Evolutionary conservation across 2,329 filamentous ascomycete species (phyloP), one percentile per base, ranked within the genome.

Genomic region (Macrophomina pseudophaseolina): DNA sequence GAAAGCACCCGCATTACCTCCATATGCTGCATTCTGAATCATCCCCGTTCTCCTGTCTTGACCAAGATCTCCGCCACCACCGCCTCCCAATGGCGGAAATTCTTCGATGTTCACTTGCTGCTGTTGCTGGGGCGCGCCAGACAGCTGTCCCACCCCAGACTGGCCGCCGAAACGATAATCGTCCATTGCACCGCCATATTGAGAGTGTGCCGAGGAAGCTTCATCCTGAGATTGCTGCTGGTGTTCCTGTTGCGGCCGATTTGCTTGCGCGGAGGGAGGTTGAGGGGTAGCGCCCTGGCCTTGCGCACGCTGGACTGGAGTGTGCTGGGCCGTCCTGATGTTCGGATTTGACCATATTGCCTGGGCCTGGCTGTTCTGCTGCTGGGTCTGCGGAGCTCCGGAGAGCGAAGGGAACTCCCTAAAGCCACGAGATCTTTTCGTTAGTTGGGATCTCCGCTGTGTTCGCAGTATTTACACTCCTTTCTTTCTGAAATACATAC

Each of bases 331-430:
- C 54, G 80, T 79, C 71, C 84, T 84, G 71, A 87, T 82, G 66
- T 82, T 85, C 28, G 84, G 83, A 72, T 86, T 87, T 69, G 84
- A 85, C 85, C 85, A 85, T 73, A 86, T 81, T 71, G 85, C 78
- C 78, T 85, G 81, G 54, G 82, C 78, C 44, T 82, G 83, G 67
- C 82, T 85, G 70, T 85, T 78, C 48, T 79, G 74, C 66, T 83
- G 84, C 66, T 85, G 82, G 70, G 84, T 80, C 73, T 87, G 85
- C 38, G 86, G 81, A 18, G 83, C 82, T 66, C 85, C 84, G 52
- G 86, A 87, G 71, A 89, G 78, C 11, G 85, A 87, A 54, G 87
- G 87, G 66, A 89, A 89, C 73, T 89, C 87, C 73, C 87, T 89
- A 69, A 64, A 35, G 32, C 33, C 32, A 16, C 32, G 44, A 40